Base-by-base conservation (phyloP, 208 protist species). In the Acanthamoeba healyi region DNA sequence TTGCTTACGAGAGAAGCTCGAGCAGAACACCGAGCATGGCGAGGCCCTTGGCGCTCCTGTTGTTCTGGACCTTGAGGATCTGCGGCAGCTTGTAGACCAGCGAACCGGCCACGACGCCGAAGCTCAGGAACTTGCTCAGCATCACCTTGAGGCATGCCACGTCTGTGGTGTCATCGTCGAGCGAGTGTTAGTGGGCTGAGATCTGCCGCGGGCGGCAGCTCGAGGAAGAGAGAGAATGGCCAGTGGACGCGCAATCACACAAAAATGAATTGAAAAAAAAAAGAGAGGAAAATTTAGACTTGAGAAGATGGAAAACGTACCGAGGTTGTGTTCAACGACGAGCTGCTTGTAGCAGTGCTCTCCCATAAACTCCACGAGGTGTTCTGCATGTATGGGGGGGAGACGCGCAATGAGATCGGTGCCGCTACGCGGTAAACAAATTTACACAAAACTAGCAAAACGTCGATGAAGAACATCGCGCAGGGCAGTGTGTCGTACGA, bases 1-100 rank as follows among this genome's bases (percentile, higher is more conserved):
- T 6, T 15, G 46, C 44, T 22, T 94, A 96, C 95, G 74, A 92
- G 34, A 95, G 17, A 54, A 92, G 70, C 58, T 96, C 95, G 26
- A 95, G 36, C 17, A 92, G 49, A 32, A 95, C 63, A 17, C 67
- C 81, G 29, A 88, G 26, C 19, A 42, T 42, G 24, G 94, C 93
- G 19, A 96, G 3, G 49, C 94, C 94, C 46, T 94, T 90, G 49
- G 94, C 79, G 26, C 79, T 91, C 56, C 84, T 93, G 40, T 10
- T 84, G 17, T 36, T 46, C 7, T 84, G 56, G 46, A 96, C n/a
- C 38, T 96, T 96, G 32, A 95, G 65, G 29, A 96, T 95, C 89
- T 96, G 95, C 42, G 95, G 95, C 38, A 95, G 79, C 94, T 96
- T 96, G 22, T 95, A 67, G 36, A 96, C 38, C 4, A 96, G 3